Base-by-base conservation (phyloP, 2,329 filamentous ascomycete species). In the Daldinia sp. region DNA sequence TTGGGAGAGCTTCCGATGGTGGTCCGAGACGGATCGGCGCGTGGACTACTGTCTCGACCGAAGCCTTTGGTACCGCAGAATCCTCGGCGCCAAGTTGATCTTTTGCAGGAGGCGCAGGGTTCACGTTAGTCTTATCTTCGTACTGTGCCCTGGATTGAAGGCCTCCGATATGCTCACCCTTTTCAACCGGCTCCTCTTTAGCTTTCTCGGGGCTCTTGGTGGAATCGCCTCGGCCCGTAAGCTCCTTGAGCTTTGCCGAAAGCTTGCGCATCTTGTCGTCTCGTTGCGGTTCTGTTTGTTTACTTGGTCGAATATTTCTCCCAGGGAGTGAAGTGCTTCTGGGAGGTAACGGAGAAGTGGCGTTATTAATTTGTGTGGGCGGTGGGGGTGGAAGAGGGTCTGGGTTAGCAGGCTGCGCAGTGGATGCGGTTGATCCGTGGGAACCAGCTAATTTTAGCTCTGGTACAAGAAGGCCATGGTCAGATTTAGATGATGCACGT, bases 391-490 rank as follows among this genome's bases (percentile, higher is more conserved):
- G 67, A 15, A 71, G 69, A 52, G 68, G 61, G 11, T 69, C 63
- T 45, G 63, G 43, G 25, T 65, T 55, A 58, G 61, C 21, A 29
- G 67, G 55, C 47, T 68, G 61, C 29, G 63, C 43, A 30, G 71
- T 68, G 57, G 72, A 67, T 37, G 72, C 67, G 37, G 83, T 85
- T 17, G 83, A 85, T 34, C 83, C 82, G 73, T 84, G 78, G 58
- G 81, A 85, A 37, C 75, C 70, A 49, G 79, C 71, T 55, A 86
- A 75, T 61, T 82, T 82, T 51, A 86, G 78, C 58, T 81, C 79
- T 7, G 82, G 74, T 3, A 86, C 77, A 47, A 81, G 78, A 30
- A 82, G 71, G 63, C 74, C 79, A 53, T 77, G 77, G 55, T 85
- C 81, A 56, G 77, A 77, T 71, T 82, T 85, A 23, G 80, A 74